Evolutionary conservation across 352 stramenopile genomes (phyloP).

Genomic region (Phytophthora colocasiae): DNA sequence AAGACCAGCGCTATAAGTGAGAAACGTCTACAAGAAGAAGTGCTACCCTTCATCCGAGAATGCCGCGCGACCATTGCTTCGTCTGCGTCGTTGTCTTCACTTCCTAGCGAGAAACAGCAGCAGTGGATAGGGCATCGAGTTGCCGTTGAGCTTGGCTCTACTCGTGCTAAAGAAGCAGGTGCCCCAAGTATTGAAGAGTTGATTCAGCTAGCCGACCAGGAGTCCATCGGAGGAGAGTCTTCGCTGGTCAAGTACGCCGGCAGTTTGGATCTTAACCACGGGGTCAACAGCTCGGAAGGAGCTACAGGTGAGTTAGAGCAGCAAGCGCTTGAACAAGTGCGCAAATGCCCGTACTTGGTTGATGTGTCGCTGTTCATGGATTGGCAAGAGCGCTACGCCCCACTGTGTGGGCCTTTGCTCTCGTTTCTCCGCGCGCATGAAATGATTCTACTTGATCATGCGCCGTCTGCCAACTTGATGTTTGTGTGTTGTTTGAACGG

Average conservation of each 20-base stretch:
- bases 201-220: slow-evolving; percentile 27
- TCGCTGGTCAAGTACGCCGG: slow-evolving; percentile 51
- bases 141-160: slow-evolving; percentile 35
- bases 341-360: slow-evolving; percentile 66
- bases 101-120: slow-evolving; percentile 38
- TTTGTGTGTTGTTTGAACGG: slow-evolving; percentile 78
- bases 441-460: slow-evolving; percentile 86
- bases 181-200: slow-evolving; percentile 32
- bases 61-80: slow-evolving; percentile 33
- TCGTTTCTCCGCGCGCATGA: slow-evolving; percentile 83
- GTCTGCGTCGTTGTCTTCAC: slow-evolving; percentile 29
- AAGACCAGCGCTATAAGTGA: slow-evolving; percentile 2
- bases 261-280: slow-evolving; percentile 36
- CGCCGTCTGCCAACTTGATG: slow-evolving; percentile 48
- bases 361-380: slow-evolving; percentile 64
- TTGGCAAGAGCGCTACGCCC: slow-evolving; percentile 67
- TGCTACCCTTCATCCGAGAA: slow-evolving; percentile 39
- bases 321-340: slow-evolving; percentile 56
- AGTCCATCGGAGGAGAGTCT: slow-evolving; percentile 4
- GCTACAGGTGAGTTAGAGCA: slow-evolving; percentile 56
- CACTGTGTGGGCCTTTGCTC: slow-evolving; percentile 64
- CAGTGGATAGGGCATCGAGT: slow-evolving; percentile 43
- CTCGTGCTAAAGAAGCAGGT: slow-evolving; percentile 23
- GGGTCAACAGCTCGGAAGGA: slow-evolving; percentile 10
- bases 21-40: slow-evolving; percentile 25